Evolutionary conservation across 192 early-diverging fungal genomes (phyloP).

Genomic region (Umbelopsis sp.): DNA sequence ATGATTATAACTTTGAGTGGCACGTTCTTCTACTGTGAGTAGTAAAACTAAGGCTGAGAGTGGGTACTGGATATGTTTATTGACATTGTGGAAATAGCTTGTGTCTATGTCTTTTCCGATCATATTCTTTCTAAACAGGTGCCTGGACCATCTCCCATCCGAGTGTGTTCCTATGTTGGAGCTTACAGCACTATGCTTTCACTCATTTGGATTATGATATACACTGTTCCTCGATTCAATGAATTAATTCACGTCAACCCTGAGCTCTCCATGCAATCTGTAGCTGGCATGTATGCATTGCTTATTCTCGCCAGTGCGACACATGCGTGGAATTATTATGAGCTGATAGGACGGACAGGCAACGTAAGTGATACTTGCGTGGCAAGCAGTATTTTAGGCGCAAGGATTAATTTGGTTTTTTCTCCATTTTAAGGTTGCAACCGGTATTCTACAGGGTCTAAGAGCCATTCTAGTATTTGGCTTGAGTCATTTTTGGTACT

Average conservation of each 20-base stretch:
- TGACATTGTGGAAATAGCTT: constrained; percentile 31
- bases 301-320: constrained; percentile 44
- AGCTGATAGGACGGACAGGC: constrained; percentile 51
- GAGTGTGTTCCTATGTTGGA: constrained; percentile 54
- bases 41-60: no score
- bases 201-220: constrained; percentile 45
- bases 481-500: constrained; percentile 59
- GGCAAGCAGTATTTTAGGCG: neutral
- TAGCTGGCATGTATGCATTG: constrained; percentile 44
- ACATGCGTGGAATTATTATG: constrained; percentile 59
- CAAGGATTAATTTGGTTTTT: neutral
- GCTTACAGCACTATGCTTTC: constrained; percentile 42
- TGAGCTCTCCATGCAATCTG: constrained; percentile 15
- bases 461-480: constrained; percentile 60
- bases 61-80: neutral
- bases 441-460: constrained; percentile 56
- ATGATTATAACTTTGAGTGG: constrained; percentile 52
- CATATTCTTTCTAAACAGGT: constrained; percentile 43
- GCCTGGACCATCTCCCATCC: constrained; percentile 51
- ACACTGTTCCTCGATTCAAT: constrained; percentile 58
- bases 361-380: constrained; percentile 34
- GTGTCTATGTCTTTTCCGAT: constrained; percentile 60
- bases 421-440: constrained; percentile 40
- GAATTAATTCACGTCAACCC: constrained; percentile 31
- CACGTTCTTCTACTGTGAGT: constrained; percentile 52